A percentile compares a stretch with the other conserved stretches of the same genome.
Evolutionary conservation across 164 flowering plant species (phyloP).

Genomic region (Vitis amurensis): DNA sequence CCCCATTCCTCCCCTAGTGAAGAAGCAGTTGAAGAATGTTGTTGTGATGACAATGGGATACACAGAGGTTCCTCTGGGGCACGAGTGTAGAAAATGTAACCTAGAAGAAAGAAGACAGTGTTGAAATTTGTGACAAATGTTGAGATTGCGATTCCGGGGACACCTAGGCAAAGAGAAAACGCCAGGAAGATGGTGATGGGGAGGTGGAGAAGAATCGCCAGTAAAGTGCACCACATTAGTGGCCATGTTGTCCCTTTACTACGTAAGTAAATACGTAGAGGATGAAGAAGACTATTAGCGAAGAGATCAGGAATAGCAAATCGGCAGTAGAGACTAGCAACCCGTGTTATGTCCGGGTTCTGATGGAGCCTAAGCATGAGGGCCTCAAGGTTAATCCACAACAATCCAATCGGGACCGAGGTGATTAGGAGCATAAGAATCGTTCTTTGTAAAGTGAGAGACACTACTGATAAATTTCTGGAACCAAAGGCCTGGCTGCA

Average conservation of each 20-base stretch:
- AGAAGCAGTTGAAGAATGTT: conserved; percentile 1
- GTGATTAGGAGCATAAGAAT: conserved; percentile 58
- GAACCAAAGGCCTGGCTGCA: conserved; percentile 95
- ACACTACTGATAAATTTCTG: conserved; percentile 37
- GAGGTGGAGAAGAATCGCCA: conserved; percentile 52
- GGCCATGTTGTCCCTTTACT: conserved; percentile 76
- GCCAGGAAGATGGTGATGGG: conserved; percentile 63
- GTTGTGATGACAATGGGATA: conserved; percentile 15
- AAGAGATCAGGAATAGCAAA: conserved; percentile 74
- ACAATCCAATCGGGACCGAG: conserved; percentile 53
- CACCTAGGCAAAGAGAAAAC: conserved; percentile 55
- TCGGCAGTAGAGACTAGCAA: conserved; percentile 66
- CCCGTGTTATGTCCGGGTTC: conserved; percentile 44
- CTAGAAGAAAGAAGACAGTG: conserved; percentile 50
- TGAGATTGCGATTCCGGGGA: conserved; percentile 70
- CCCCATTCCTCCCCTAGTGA: conserved; percentile 54
- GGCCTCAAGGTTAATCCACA: conserved; percentile 77
- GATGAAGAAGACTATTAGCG: conserved; percentile 76
- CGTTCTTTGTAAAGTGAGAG: conserved; percentile 59
- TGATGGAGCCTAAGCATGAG: conserved; percentile 69
- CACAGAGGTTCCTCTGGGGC: conserved; percentile 11
- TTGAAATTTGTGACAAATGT: conserved; percentile 58
- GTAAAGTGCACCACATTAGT: conserved; percentile 66
- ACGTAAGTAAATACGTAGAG: conserved; percentile 75
- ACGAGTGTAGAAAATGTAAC: conserved; percentile 34